Conservation (phyloP, 208 protist genomes). For the Leptomonas pyrrhocoris region DNA sequence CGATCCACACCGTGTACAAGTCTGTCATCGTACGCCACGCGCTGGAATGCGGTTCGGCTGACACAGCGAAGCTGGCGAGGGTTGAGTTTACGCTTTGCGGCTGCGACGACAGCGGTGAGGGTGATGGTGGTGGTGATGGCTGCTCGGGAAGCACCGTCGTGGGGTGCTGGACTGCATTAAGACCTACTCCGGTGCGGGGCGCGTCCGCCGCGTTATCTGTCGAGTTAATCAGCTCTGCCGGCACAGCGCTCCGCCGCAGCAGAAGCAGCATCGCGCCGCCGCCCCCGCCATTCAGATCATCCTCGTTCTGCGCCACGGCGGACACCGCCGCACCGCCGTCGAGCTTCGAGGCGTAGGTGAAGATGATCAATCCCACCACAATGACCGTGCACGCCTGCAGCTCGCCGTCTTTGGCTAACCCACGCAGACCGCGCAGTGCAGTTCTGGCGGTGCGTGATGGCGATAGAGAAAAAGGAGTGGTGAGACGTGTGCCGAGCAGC, state of each 20-base stretch:
- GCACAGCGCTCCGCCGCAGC: too few species aligned
- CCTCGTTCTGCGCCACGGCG: background rate
- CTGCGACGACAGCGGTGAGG: too few species aligned
- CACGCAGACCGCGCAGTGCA: background rate
- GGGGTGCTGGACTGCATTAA: too few species aligned
- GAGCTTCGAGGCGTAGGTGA: constrained; percentile 38
- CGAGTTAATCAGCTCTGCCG: too few species aligned
- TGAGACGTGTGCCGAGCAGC: too few species aligned
- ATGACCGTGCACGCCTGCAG: constrained; percentile 34
- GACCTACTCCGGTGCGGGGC: too few species aligned
- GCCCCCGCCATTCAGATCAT: background rate
- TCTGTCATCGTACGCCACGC: background rate
- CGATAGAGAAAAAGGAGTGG: too few species aligned
- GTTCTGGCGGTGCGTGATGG: too few species aligned
- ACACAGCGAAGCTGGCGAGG: background rate
- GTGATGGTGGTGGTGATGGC: too few species aligned
- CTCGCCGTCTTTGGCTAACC: constrained; percentile 23
- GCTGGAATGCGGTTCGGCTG: background rate
- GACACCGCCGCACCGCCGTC: background rate
- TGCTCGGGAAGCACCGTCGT: too few species aligned
- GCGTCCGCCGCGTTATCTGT: too few species aligned
- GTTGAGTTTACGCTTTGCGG: background rate
- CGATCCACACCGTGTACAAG: constrained; percentile 6
- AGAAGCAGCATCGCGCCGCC: too few species aligned
- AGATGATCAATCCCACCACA: constrained; percentile 48